A percentile compares a stretch with the other conserved stretches of the same genome.
phyloP scores from a whole-genome alignment of 2,329 filamentous ascomycete genomes.

The Metarhizium brunneum region DNA sequence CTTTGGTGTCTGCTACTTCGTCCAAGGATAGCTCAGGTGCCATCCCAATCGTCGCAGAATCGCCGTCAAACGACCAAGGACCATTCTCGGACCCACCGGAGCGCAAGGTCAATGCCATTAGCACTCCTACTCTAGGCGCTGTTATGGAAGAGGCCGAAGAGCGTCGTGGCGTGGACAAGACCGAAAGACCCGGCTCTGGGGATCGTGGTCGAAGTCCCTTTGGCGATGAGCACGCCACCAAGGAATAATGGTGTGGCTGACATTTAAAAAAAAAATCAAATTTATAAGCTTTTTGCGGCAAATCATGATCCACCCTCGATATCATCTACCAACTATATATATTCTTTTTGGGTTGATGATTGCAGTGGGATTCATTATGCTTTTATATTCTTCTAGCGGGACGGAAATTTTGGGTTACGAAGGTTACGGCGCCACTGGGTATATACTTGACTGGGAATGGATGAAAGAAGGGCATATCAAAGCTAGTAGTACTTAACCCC shows the following conservation, averaged over 20 bases:
- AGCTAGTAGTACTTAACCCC: conserved; percentile 2
- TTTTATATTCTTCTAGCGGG: background rate
- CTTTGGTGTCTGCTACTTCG: conserved; percentile 6
- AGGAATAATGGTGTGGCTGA: conserved; percentile 25
- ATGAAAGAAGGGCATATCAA: conserved; percentile 1
- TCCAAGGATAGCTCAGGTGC: conserved; percentile 25
- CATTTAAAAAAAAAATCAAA: background rate
- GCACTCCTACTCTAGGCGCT: conserved; percentile 40
- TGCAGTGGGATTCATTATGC: background rate
- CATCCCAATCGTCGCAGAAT: conserved; percentile 40
- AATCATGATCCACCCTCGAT: background rate
- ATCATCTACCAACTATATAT: conserved; percentile 1
- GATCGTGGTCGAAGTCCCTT: conserved; percentile 39
- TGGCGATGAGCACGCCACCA: conserved; percentile 48
- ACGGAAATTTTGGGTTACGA: conserved; percentile 1
- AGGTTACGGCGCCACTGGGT: conserved; percentile 4
- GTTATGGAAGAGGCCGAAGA: conserved; percentile 41
- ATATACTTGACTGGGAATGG: conserved; percentile 1
- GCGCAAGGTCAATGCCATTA: conserved; percentile 18
- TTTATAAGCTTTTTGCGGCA: background rate
- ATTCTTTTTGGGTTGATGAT: background rate
- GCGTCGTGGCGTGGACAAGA: conserved; percentile 26
- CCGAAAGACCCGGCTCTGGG: conserved; percentile 14
- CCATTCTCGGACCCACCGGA: conserved; percentile 50
- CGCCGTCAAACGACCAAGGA: conserved; percentile 41